Evolutionary conservation across 345 rosid genomes (phyloP).

Genomic region (Carallia brachiata): DNA sequence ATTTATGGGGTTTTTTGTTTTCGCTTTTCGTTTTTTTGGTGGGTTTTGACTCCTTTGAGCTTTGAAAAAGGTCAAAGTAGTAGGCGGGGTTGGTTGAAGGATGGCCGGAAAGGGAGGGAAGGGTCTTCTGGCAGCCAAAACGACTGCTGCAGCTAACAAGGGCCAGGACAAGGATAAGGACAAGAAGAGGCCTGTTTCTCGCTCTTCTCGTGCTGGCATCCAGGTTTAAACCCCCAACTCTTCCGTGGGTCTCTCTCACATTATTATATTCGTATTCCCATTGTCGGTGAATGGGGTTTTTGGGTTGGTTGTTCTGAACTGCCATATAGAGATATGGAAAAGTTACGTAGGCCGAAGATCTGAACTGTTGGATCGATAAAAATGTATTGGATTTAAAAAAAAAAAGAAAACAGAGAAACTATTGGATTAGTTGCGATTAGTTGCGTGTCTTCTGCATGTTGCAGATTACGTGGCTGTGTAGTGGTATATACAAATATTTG

Average conservation of each 20-base stretch:
- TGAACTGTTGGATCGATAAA: no score
- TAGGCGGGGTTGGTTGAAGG: conserved; percentile 12
- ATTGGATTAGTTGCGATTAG: no score
- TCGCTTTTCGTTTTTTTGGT: background rate
- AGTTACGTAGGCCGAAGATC: no score
- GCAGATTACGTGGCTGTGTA: no score
- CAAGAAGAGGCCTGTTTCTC: conserved; percentile 80
- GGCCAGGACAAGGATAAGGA: conserved; percentile 72
- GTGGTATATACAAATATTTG: no score
- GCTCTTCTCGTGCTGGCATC: conserved; percentile 93
- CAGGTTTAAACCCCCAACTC: conserved; percentile 39
- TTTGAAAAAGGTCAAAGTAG: background rate
- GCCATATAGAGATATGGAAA: no score
- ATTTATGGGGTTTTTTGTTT: background rate
- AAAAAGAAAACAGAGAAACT: no score
- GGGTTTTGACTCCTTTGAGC: background rate
- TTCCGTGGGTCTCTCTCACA: no score
- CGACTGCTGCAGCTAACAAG: conserved; percentile 75
- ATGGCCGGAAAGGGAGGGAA: conserved; percentile 98
- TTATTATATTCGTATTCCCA: background rate
- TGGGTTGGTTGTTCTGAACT: no score
- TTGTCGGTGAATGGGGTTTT: background rate
- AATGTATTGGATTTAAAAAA: no score
- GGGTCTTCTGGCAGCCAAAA: conserved; percentile 73
- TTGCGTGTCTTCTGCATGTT: no score